A percentile compares a stretch with the other conserved stretches of the same genome.
Conservation (phyloP, 805 yeast species). For the Saturnispora zaruensis region DNA sequence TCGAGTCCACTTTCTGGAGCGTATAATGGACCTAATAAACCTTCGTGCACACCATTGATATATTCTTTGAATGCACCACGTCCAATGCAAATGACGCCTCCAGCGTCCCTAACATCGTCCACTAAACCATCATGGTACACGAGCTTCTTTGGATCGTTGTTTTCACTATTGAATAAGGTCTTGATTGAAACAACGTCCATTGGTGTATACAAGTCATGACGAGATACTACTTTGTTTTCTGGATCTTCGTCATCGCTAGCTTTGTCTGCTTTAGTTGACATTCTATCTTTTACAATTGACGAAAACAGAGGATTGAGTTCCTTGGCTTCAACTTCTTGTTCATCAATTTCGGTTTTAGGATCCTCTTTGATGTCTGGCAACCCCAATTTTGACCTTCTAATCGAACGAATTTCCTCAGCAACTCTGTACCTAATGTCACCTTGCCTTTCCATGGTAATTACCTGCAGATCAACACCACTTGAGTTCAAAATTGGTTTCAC, state of each 20-base stretch:
- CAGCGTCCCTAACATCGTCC: conserved; percentile 41
- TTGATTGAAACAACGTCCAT: conserved; percentile 54
- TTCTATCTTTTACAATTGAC: conserved; percentile 8
- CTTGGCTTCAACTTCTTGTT: neutral
- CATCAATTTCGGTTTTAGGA: neutral
- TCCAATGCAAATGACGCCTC: conserved; percentile 89
- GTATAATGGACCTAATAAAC: conserved; percentile 82
- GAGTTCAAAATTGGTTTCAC: conserved; percentile 81
- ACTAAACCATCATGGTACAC: conserved; percentile 40
- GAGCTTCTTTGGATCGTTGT: conserved; percentile 8
- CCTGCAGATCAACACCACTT: conserved; percentile 76
- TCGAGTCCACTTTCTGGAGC: conserved; percentile 20
- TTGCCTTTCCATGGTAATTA: conserved; percentile 71
- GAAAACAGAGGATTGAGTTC: conserved; percentile 9
- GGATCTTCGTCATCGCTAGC: neutral
- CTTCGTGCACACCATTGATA: conserved; percentile 85
- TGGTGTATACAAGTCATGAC: conserved; percentile 33
- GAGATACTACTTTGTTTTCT: conserved; percentile 22
- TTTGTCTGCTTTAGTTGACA: neutral
- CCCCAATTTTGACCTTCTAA: conserved; percentile 42
- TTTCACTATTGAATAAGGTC: conserved; percentile 12
- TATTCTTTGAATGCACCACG: conserved; percentile 96
- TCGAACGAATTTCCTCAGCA: conserved; percentile 69
- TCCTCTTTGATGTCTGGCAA: conserved; percentile 15
- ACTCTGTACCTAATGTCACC: conserved; percentile 80